phyloP scores from a whole-genome alignment of 768 basidiomycete genomes.

The Tulasnella sp. region DNA sequence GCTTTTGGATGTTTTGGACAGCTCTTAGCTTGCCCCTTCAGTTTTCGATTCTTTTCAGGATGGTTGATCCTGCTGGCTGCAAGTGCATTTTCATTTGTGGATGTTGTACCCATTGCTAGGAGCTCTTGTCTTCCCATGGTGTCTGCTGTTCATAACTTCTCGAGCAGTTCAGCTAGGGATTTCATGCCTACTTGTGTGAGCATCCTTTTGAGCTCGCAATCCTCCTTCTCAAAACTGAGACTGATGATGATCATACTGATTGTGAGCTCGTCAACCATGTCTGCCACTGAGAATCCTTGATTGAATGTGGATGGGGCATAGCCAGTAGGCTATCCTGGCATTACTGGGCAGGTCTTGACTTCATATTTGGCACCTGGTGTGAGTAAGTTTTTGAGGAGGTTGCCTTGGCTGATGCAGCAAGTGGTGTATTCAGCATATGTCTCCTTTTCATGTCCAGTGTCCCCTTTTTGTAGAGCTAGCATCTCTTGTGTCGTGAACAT shows the following conservation, averaged over 20 bases:
- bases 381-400: background rate
- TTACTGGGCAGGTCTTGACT: background rate
- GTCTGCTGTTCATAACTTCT: background rate
- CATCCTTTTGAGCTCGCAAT: background rate
- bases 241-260: background rate
- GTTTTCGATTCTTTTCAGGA: background rate
- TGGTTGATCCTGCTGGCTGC: background rate
- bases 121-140: background rate
- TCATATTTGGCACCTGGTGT: background rate
- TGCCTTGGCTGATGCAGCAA: background rate
- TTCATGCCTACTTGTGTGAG: background rate
- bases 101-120: background rate
- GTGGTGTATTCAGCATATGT: background rate
- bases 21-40: background rate
- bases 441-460: background rate
- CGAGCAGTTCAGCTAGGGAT: background rate
- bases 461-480: background rate
- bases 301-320: background rate
- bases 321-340: background rate
- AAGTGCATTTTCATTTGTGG: background rate
- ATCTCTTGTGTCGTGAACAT: background rate
- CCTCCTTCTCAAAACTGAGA: background rate
- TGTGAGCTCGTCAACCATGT: background rate
- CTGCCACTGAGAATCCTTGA: background rate
- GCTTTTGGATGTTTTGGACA: too few relatives aligned